Evolutionary conservation across 2,329 filamentous ascomycete genomes (phyloP), one percentile per base, ranked within the genome.

Genomic region (Alternaria incomplexa): DNA sequence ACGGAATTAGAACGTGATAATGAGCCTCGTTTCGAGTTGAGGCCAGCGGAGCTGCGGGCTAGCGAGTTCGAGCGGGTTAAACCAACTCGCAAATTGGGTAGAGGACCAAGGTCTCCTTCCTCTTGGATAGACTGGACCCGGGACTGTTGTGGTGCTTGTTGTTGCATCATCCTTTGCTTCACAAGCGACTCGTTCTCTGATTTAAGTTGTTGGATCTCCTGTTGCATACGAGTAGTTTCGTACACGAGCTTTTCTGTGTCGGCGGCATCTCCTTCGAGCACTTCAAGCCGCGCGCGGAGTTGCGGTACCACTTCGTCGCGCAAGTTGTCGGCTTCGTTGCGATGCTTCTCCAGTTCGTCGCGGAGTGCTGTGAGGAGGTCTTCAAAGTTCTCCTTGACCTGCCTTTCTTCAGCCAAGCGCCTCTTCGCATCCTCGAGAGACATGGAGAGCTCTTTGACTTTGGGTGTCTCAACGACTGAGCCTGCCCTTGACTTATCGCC

Each of bases 341-440:
- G 88, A 56, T 93, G 88, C 69, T 89, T 91, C 73, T 94, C 88
- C 13, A 98, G 85, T 77, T 99, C 93, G 23, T 89, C 87, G 71
- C 91, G 91, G 70, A 98, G 89, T 6, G 92, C 95, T 7, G 90
- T 89, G 47, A 98, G 85, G 46, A 99, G 86, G 77, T 97, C 94
- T 81, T 98, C 93, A 72, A 98, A 96, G 78, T 96, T 97, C 75
- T 93, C 90, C 79, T 97, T 97, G 71, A 92, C 89, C 77, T 92
- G 88, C 59, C 92, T 88, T 81, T 99, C 96, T 75, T 98, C 93
- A 1, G 88, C 85, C 47, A 99, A 85, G 69, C 92, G 91, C 71
- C 94, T 89, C 66, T 91, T 89, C 51, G 95, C 87, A 74, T 96
- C 93, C 69, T 97, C 93, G 67, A 97, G 89, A 0, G 89, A 89